Conservation (phyloP, 2,329 filamentous ascomycete genomes). For the Sphaerostilbella broomeana region DNA sequence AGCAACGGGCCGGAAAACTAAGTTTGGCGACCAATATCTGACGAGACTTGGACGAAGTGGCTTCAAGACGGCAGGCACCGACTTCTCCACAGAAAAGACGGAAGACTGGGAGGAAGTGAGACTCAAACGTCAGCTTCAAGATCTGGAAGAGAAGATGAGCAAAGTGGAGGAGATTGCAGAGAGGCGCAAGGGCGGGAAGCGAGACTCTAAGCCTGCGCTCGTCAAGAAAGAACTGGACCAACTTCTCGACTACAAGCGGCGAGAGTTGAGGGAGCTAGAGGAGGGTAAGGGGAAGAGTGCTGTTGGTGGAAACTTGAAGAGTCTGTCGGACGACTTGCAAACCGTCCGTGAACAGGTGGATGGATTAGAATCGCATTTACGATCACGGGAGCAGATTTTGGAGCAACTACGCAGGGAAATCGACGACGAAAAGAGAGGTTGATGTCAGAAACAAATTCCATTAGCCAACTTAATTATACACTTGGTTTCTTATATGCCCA, state of each 20-base stretch:
- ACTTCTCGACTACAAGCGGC: slow-evolving; percentile 88
- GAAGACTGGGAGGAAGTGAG: slow-evolving; percentile 98
- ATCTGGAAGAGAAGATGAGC: slow-evolving; percentile 81
- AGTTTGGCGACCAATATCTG: slow-evolving; percentile 95
- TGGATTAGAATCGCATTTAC: slow-evolving; percentile 76
- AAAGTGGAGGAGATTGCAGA: slow-evolving; percentile 71
- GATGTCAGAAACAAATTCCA: slow-evolving; percentile 27
- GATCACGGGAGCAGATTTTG: slow-evolving; percentile 66
- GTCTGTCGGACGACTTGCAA: slow-evolving; percentile 76
- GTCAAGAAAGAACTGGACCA: slow-evolving; percentile 94
- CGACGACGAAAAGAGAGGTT: slow-evolving; percentile 70
- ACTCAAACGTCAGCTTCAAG: slow-evolving; percentile 83
- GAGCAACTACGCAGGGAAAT: slow-evolving; percentile 74
- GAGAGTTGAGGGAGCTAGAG: slow-evolving; percentile 68
- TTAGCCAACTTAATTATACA: no score
- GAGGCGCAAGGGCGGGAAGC: slow-evolving; percentile 54
- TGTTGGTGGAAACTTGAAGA: slow-evolving; percentile 66
- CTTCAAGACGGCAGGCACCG: slow-evolving; percentile 78
- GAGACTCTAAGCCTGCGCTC: slow-evolving; percentile 77
- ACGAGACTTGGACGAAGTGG: slow-evolving; percentile 79
- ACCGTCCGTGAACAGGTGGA: slow-evolving; percentile 94
- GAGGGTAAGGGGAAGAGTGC: slow-evolving; percentile 62
- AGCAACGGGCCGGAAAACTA: slow-evolving; percentile 81
- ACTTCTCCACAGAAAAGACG: slow-evolving; percentile 78
- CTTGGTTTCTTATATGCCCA: no score